Conservation (phyloP, 345 rosid species). For the Rhodamnia argentea region DNA sequence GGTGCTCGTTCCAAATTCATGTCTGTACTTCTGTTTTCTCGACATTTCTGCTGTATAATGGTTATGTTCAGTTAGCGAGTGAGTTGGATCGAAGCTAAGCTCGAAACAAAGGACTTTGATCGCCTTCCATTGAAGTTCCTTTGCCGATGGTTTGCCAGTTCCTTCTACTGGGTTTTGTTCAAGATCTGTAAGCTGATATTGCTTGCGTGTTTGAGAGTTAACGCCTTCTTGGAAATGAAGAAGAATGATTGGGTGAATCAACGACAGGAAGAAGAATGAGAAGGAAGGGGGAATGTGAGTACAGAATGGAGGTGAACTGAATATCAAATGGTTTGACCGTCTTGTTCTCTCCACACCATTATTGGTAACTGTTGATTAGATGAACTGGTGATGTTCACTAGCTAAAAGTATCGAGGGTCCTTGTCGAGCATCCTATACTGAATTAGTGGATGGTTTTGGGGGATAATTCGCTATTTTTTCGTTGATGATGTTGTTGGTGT, state of each 20-base stretch:
- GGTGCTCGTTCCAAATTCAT: not conserved
- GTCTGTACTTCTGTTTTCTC: not conserved
- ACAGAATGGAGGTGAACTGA: not conserved
- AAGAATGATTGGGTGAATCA: not conserved
- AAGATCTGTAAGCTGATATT: not conserved
- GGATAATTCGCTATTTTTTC: not conserved
- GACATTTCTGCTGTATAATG: accelerated
- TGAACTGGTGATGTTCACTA: not conserved
- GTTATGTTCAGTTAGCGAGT: not conserved
- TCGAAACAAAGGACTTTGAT: not conserved
- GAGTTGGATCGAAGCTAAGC: not conserved
- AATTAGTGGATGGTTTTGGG: too few species aligned
- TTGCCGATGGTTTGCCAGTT: not conserved
- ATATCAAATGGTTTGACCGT: not conserved
- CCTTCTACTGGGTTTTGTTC: not conserved
- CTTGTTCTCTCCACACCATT: not conserved
- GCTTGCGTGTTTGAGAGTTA: not conserved
- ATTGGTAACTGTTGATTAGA: not conserved
- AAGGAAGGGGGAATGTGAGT: not conserved
- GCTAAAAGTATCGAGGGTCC: not conserved
- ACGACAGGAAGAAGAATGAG: not conserved
- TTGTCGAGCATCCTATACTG: not conserved
- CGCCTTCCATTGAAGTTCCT: not conserved
- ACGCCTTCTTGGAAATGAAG: not conserved
- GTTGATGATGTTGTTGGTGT: not conserved